Percentiles rank a stretch among this genome's conserved stretches.
Conservation (phyloP, 2,329 filamentous ascomycete genomes). For the Trichoderma semiorbis region DNA sequence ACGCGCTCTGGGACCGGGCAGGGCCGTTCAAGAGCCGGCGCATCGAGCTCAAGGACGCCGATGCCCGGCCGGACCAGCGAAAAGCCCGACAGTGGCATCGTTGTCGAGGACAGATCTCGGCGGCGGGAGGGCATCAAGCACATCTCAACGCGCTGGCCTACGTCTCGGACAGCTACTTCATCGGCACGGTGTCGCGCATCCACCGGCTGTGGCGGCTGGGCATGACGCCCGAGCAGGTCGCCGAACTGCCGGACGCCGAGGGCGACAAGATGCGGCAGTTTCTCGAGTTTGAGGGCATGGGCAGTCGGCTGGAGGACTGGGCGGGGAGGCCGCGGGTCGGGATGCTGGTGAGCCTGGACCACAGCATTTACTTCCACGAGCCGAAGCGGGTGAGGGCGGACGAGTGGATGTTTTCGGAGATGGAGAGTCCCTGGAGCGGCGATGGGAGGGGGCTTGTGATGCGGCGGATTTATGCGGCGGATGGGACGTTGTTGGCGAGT, state of each 20-base stretch:
- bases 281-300: constrained; percentile 42
- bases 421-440: constrained; percentile 76
- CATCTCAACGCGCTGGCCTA: constrained; percentile 89
- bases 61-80: constrained; percentile 56
- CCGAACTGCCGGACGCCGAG: constrained; percentile 43
- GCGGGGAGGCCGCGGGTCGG: constrained; percentile 58
- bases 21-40: constrained; percentile 47
- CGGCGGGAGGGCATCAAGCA: constrained; percentile 69
- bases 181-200: constrained; percentile 79
- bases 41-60: constrained; percentile 40
- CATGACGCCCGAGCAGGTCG: constrained; percentile 50
- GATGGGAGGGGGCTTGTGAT: constrained; percentile 73
- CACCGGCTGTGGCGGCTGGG: constrained; percentile 77
- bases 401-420: constrained; percentile 78
- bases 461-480: constrained; percentile 68
- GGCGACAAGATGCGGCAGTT: constrained; percentile 36
- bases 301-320: constrained; percentile 44
- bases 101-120: constrained; percentile 69
- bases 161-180: constrained; percentile 89
- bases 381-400: constrained; percentile 56
- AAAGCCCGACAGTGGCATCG: constrained; percentile 72
- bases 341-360: constrained; percentile 84
- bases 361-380: constrained; percentile 67
- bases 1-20: constrained; percentile 46
- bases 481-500: constrained; percentile 71